phyloP scores from a whole-genome alignment of 148 eudicot species.

The Fallopia convolvulus region DNA sequence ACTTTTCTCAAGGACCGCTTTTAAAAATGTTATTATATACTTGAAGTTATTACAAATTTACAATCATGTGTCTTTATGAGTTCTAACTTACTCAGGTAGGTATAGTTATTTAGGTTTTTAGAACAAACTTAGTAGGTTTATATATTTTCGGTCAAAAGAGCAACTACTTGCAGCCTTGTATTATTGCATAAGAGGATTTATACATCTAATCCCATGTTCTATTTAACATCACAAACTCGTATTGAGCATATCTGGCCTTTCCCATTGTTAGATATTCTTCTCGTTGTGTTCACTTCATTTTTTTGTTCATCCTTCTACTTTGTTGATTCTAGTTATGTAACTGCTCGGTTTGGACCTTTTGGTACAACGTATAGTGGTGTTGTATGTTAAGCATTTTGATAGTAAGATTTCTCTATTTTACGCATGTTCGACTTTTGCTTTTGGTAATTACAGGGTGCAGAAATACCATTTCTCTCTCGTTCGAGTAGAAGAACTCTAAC shows the following conservation, averaged over 20 bases:
- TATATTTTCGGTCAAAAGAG: not conserved
- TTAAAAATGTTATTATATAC: not conserved
- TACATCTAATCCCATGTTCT: not conserved
- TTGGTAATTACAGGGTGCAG: not conserved
- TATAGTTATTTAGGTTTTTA: not conserved
- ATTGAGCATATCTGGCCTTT: not conserved
- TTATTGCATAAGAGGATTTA: not conserved
- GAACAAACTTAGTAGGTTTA: not conserved
- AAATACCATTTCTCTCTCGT: not conserved
- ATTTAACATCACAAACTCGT: not conserved
- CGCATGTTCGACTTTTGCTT: not conserved
- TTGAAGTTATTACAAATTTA: not conserved
- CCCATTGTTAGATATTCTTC: not conserved
- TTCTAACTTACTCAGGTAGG: not conserved
- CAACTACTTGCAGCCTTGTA: slow-evolving; percentile 1
- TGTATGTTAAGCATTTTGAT: not conserved
- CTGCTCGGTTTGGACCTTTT: no score
- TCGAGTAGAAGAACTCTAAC: no score
- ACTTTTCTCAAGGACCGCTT: not conserved
- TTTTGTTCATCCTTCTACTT: not conserved
- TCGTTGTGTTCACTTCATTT: not conserved
- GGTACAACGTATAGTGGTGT: not conserved
- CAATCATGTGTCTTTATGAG: not conserved
- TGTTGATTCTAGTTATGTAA: not conserved
- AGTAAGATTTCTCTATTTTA: not conserved